Evolutionary conservation across 345 rosid genomes (phyloP), one percentile per base, ranked within the genome.

Genomic region (Salix suchowensis): DNA sequence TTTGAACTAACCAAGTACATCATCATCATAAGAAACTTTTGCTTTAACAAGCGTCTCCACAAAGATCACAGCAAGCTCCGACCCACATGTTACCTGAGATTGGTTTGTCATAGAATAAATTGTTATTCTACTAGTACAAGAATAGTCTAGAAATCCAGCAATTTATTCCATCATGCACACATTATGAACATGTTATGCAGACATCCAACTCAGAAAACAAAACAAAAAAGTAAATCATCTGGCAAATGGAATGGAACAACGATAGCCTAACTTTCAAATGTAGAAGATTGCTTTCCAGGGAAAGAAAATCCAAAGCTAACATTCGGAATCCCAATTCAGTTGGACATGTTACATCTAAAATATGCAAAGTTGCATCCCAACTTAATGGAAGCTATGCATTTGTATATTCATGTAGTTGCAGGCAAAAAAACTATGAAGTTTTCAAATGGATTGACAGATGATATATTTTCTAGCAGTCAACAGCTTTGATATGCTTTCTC

Each of bases 31-130:
- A 50, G 93, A 86, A 81, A 86, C 77, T 81, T 87, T 91, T 72
- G 89, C 97, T 80, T 94, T 96, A 65, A 84, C 89, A 71, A 96
- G 91, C 6, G 89, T 84, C 79, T 92, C 98, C 30, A 92, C 92
- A 54, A 89, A 90, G 83, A 89, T 74, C 11, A 87, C 78, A 76
- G 92, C 94, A 81, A 96, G 97, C 83, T 96, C 97, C 0, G 97
- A 92, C 48, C 98, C 99, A 79, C 98, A 96, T 54, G 89, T 92
- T 67, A 96, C 83, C 98, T 96, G 91, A 84, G 84, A 75, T 62
- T 23, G 32, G 50, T 28, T 42, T 32, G 52, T 52, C 67, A 58
- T 39, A 18, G 42, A 81, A 67, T 65, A 39, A 13, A 75, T 44
- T 14, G 32, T 6, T 60, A 75, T 54, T 14, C 32, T 4, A 60